Conservation (phyloP, 805 yeast species). For the Ogataea minuta region DNA sequence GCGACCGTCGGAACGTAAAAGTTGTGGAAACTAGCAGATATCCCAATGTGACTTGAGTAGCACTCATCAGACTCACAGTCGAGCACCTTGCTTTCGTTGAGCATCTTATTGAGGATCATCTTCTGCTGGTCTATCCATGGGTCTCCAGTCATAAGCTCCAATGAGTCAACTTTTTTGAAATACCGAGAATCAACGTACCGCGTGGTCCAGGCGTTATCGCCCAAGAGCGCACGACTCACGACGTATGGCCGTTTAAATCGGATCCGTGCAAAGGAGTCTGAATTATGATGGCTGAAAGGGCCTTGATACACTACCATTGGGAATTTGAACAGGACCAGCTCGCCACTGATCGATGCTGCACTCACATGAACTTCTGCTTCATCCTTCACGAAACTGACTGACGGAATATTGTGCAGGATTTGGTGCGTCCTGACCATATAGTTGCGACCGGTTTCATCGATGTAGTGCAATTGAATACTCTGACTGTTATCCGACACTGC, state of each 20-base stretch:
- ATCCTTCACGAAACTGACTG: constrained; percentile 38
- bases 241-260: constrained; percentile 34
- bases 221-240: constrained; percentile 35
- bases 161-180: constrained; percentile 49
- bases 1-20: constrained; percentile 27
- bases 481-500: constrained; percentile 56
- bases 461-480: constrained; percentile 40
- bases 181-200: constrained; percentile 37
- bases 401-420: constrained; percentile 56
- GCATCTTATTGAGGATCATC: constrained; percentile 29
- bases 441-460: constrained; percentile 18
- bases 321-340: constrained; percentile 40
- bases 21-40: constrained; percentile 34
- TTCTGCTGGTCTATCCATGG: constrained; percentile 34
- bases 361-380: constrained; percentile 32
- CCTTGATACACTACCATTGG: constrained; percentile 16
- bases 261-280: constrained; percentile 17
- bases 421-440: constrained; percentile 36
- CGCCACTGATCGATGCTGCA: constrained; percentile 44
- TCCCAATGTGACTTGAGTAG: constrained; percentile 39
- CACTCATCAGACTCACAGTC: constrained; percentile 41
- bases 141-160: constrained; percentile 51
- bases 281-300: constrained; percentile 9
- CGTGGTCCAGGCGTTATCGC: constrained; percentile 56
- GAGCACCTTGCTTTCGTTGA: constrained; percentile 41